Evolutionary conservation across 805 yeast species (phyloP).

Genomic region (Isabelozyma heimii): DNA sequence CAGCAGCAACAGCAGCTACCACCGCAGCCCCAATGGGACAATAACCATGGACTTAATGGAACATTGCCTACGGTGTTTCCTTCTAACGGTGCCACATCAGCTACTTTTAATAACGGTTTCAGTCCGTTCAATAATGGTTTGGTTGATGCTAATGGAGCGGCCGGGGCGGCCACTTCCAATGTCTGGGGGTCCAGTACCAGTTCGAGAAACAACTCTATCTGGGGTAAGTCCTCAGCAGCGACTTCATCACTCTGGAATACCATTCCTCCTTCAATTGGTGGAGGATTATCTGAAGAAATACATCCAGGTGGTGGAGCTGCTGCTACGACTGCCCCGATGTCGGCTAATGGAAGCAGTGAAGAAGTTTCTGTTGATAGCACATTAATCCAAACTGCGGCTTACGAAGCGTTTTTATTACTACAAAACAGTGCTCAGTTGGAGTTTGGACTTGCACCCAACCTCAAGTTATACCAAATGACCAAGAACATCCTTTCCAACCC

Average conservation of each 20-base stretch:
- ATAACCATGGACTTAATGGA: not conserved
- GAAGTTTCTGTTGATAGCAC: slow-evolving; percentile 20
- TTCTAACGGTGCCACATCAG: not conserved
- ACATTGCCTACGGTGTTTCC: not conserved
- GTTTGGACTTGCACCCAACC: slow-evolving; percentile 33
- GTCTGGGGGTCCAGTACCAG: slow-evolving; percentile 8
- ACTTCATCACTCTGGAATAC: not conserved
- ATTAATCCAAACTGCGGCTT: slow-evolving; percentile 41
- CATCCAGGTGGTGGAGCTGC: not conserved
- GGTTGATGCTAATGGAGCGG: slow-evolving; percentile 2
- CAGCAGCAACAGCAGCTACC: not conserved
- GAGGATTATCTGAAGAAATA: not conserved
- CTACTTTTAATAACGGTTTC: slow-evolving; percentile 4
- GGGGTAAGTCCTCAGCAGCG: slow-evolving; percentile 18
- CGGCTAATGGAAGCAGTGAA: not conserved
- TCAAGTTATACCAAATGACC: slow-evolving; percentile 30
- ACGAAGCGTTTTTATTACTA: slow-evolving; percentile 36
- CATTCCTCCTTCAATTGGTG: not conserved
- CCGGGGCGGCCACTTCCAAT: slow-evolving; percentile 4
- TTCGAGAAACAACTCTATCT: slow-evolving; percentile 27
- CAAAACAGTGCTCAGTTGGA: slow-evolving; percentile 34
- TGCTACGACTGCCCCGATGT: not conserved
- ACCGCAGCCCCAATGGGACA: not conserved
- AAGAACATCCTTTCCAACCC: slow-evolving; percentile 24
- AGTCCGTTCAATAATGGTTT: slow-evolving; percentile 15